Percentiles rank a stretch among this genome's conserved stretches.
Conservation (phyloP, 2,329 filamentous ascomycete genomes). For the Meredithiella fracta region DNA sequence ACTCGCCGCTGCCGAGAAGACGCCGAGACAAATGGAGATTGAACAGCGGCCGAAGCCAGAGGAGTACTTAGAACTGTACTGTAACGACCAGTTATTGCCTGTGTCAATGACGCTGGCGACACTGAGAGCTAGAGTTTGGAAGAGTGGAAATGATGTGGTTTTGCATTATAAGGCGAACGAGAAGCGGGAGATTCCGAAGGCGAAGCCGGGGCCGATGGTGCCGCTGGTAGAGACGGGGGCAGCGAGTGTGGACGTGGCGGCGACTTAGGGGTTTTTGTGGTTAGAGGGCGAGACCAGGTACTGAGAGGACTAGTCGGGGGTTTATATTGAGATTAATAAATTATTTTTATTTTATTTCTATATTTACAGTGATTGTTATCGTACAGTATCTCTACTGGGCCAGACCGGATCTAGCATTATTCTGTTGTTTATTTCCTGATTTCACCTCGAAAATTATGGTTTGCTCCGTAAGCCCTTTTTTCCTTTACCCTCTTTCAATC, state of each 20-base stretch:
- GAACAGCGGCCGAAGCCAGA: conserved; percentile 55
- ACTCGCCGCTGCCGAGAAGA: not conserved
- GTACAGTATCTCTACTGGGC: not conserved
- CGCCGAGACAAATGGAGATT: conserved; percentile 33
- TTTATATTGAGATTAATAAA: no score
- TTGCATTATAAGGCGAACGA: conserved; percentile 86
- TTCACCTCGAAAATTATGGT: not conserved
- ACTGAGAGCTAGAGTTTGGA: conserved; percentile 82
- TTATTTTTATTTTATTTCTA: not conserved
- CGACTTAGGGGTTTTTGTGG: no score
- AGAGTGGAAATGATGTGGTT: conserved; percentile 81
- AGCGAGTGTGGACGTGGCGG: not conserved
- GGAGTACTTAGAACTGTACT: conserved; percentile 89
- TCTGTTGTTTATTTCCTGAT: not conserved
- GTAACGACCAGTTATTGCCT: conserved; percentile 68
- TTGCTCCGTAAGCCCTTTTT: not conserved
- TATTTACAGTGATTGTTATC: not conserved
- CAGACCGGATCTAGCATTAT: not conserved
- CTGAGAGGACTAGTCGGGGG: no score
- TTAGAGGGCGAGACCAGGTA: not conserved
- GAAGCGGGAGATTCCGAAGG: conserved; percentile 43
- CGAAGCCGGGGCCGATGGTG: conserved; percentile 18
- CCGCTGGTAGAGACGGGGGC: conserved; percentile 5
- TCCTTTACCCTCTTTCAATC: no score
- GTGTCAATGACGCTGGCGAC: conserved; percentile 87